phyloP scores from a whole-genome alignment of 495 filamentous ascomycete genomes.

The Podospora fimiseda region DNA sequence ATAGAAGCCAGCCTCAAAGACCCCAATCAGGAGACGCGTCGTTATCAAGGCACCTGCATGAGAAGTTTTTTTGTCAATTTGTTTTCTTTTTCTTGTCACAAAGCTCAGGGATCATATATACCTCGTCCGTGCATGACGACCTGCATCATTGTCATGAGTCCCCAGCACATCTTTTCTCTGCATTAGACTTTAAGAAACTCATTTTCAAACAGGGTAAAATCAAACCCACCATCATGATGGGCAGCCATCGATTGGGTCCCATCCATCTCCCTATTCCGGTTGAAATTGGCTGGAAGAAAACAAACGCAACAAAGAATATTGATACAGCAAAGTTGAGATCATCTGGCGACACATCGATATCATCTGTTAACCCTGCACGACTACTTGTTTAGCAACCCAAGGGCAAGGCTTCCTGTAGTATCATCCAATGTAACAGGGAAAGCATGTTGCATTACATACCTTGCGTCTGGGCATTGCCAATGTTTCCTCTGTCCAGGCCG shows the following conservation, averaged over 20 bases:
- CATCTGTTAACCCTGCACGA: constrained; percentile 22
- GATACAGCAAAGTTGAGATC: constrained; percentile 52
- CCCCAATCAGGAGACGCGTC: constrained; percentile 48
- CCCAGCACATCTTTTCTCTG: constrained; percentile 39
- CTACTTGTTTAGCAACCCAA: no score
- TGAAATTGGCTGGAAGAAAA: constrained; percentile 49
- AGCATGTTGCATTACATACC: constrained; percentile 9
- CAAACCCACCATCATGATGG: constrained; percentile 42
- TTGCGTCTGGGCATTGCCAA: constrained; percentile 39
- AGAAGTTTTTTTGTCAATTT: background rate
- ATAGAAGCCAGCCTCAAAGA: constrained; percentile 55
- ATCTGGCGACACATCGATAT: constrained; percentile 24
- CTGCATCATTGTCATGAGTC: constrained; percentile 43
- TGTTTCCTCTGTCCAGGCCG: constrained; percentile 37
- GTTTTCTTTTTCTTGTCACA: background rate
- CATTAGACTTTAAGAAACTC: background rate
- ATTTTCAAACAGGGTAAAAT: background rate
- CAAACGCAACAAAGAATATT: constrained; percentile 52
- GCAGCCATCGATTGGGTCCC: constrained; percentile 49
- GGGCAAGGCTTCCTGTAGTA: no score
- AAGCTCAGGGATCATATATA: constrained; percentile 7
- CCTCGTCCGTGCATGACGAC: constrained; percentile 33
- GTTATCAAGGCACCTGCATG: constrained; percentile 12
- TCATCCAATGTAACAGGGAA: no score
- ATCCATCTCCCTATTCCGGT: constrained; percentile 48